Evolutionary conservation across 352 stramenopile genomes (phyloP), one percentile per base, ranked within the genome.

Genomic region (Pythium sp.): DNA sequence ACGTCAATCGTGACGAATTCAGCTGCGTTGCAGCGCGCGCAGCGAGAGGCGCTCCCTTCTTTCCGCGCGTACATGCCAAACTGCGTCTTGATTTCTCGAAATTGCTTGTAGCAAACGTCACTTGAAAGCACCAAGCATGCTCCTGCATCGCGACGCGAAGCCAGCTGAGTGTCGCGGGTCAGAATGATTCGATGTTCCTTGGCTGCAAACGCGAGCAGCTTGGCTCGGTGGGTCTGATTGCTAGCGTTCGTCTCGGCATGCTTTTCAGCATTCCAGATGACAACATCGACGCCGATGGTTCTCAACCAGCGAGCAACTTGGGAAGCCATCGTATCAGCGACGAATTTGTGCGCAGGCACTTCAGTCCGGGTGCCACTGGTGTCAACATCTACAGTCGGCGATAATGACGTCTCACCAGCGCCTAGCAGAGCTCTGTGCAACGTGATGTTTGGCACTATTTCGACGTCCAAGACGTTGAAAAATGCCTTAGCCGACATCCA

Each of bases 241-340:
- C n/a, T 56, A 28, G 18, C 54, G 5, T 64, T 74, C 34, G 74
- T 73, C 53, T 81, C 73, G 0, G 67, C 56, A 12, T 81, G 58
- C 4, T 71, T 70, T 24, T 80, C 75, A 1, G 72, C 65, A 38
- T 89, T 79, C 83, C 83, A 93, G 7, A 87, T 74, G n/a, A 92
- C 58, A 22, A 92, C 82, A 53, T 94, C 84, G 59, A 92, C 80
- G 14, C 86, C 86, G 38, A 92, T 88, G 0, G 82, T 92, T 24
- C 86, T 83, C 24, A 94, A 69, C 86, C 86, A 94, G 30, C 86
- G 82, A 6, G 80, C 82, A n/a, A 94, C 79, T 18, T 86, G 81
- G 9, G 72, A 82, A 8, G 91, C 73, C 86, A 94, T 94, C 20
- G 82, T 87, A 65, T 94, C 86, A 0, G 84, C 86, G 0, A 94